These are phyloP conservation scores for Heliosperma pusillum DNA, from an alignment of 148 eudicot genomes.

Conservation along the genomic window DNA sequence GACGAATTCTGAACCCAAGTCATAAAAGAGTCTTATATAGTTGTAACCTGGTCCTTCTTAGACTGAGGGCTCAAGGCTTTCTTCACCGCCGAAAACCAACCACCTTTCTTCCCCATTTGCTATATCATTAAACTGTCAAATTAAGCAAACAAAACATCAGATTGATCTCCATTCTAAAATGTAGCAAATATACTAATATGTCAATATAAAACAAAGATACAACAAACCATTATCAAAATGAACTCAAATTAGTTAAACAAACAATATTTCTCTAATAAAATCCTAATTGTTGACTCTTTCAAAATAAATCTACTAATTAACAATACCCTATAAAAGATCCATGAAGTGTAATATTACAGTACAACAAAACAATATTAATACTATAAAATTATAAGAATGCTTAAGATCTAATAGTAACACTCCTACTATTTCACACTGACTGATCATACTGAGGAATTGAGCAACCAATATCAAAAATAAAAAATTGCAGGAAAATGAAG, in stretches of 20 bases:
- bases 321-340: constrained; percentile 17
- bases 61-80: constrained; percentile 64
- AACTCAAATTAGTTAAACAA: no score
- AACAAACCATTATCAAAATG: not conserved
- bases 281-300: constrained; percentile 19
- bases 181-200: no score
- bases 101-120: constrained; percentile 75
- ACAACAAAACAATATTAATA: no score
- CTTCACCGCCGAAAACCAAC: constrained; percentile 73
- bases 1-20: not conserved
- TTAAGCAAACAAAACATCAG: not conserved
- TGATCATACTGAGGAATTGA: constrained; percentile 1
- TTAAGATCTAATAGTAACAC: not conserved
- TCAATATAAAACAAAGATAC: no score
- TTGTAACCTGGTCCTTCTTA: constrained; percentile 53
- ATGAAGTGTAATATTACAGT: no score
- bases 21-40: not conserved
- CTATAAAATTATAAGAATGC: no score
- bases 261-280: not conserved
- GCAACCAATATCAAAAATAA: no score
- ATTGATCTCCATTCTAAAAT: not conserved
- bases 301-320: not conserved
- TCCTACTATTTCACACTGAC: constrained; percentile 7
- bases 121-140: constrained; percentile 29
- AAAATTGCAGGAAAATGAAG: constrained; percentile 19